Conservation (phyloP, 257 asterid genomes). For the Capsicum chinense region DNA sequence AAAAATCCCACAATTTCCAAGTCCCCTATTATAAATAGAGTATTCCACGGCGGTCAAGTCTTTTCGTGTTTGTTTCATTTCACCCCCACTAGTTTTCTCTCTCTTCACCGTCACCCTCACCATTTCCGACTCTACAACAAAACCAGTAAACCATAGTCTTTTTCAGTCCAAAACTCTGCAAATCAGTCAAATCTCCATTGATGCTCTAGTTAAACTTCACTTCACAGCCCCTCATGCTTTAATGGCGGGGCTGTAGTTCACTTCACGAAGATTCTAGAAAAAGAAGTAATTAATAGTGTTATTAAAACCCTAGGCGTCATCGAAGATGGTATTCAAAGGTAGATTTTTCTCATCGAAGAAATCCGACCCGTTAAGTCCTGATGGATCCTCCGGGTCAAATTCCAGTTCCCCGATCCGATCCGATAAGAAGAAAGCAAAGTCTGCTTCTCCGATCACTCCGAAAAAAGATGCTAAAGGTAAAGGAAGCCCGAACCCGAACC, state of each 20-base stretch:
- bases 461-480: slow-evolving; percentile 61
- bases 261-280: not conserved
- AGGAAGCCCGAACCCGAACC: slow-evolving; percentile 37
- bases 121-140: not conserved
- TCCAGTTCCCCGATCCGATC: slow-evolving; percentile 95
- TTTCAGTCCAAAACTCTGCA: slow-evolving; percentile 3
- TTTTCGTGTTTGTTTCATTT: slow-evolving; percentile 38
- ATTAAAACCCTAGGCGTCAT: slow-evolving; percentile 21
- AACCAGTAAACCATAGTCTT: not conserved
- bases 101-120: slow-evolving; percentile 5
- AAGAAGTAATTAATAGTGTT: not conserved
- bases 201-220: slow-evolving; percentile 13
- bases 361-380: slow-evolving; percentile 88
- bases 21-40: not conserved
- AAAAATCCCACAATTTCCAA: not conserved
- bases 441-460: slow-evolving; percentile 59
- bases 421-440: slow-evolving; percentile 77
- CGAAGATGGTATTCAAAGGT: slow-evolving; percentile 86
- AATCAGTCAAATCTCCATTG: slow-evolving; percentile 5
- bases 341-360: slow-evolving; percentile 90
- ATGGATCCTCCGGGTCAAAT: slow-evolving; percentile 93
- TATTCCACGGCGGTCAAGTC: slow-evolving; percentile 11
- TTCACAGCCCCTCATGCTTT: slow-evolving; percentile 41
- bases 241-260: slow-evolving; percentile 31
- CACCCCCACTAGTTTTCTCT: slow-evolving; percentile 33